Evolutionary conservation across 2,329 filamentous ascomycete genomes (phyloP).

Genomic region (Phoma herbarum): DNA sequence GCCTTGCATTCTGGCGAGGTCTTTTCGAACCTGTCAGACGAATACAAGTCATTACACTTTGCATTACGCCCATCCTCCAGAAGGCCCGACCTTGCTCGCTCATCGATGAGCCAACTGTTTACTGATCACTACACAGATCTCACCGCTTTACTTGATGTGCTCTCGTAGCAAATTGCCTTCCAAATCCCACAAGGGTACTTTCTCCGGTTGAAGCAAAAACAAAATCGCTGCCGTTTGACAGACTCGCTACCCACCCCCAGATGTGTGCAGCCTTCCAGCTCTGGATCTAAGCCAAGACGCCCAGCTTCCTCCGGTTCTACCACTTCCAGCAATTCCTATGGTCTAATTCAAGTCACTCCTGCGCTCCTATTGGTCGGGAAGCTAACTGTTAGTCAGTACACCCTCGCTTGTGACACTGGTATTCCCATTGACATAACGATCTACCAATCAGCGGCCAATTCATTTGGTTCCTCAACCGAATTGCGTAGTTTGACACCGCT

Average conservation of each 20-base stretch:
- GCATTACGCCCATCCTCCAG: neutral
- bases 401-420: neutral
- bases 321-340: neutral
- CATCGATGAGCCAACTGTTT: neutral
- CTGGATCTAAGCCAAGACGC: slow-evolving; percentile 4
- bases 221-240: slow-evolving; percentile 8
- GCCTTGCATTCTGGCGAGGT: slow-evolving; percentile 16
- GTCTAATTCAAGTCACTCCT: slow-evolving; percentile 1
- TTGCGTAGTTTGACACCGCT: slow-evolving; percentile 12
- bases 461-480: slow-evolving; percentile 12
- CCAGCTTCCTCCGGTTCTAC: slow-evolving; percentile 10
- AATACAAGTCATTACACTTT: slow-evolving; percentile 18
- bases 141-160: slow-evolving; percentile 2
- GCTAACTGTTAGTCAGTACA: neutral
- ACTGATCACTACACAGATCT: slow-evolving; percentile 5
- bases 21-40: slow-evolving; percentile 4
- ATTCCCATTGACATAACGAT: slow-evolving; percentile 9
- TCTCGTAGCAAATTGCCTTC: slow-evolving; percentile 9
- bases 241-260: slow-evolving; percentile 2
- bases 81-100: neutral
- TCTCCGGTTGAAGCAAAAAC: slow-evolving; percentile 6
- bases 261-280: neutral
- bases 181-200: neutral
- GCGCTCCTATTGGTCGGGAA: slow-evolving; percentile 1
- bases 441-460: slow-evolving; percentile 11